Base-by-base conservation (phyloP, 2,329 filamentous ascomycete species). In the Stenocarpella maydis region DNA sequence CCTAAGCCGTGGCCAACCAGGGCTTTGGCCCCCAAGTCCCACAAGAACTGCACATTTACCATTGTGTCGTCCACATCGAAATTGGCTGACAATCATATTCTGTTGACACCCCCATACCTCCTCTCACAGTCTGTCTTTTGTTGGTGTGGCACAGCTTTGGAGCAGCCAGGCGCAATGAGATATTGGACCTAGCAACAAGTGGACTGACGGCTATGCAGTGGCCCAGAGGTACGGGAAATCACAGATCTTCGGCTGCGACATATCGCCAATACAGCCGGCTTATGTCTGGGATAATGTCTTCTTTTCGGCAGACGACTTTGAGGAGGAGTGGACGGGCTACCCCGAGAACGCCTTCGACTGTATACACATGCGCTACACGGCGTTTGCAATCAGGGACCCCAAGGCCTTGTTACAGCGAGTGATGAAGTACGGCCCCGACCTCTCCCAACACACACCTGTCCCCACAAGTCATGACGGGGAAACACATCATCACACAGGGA, bases 271-370 rank as follows among this genome's bases (percentile, higher is more conserved):
- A 49, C 85, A 87, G 63, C 84, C 85, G 0, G 82, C 82, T 58
- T 84, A 82, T 74, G 83, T 86, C 0, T 84, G 84, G 2, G 79
- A 82, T 64, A 87, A 86, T 67, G 82, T 84, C n/a, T 79, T 81
- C 28, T 86, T 86, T 71, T 80, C 84, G 28, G 82, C 86, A 47
- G 84, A 86, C 74, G 85, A 87, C 72, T 83, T 86, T 64, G 85
- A 87, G 70, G 83, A 82, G 21, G 84, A 85, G 19, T 87, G 84
- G 85, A 79, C 81, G 3, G 69, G 69, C 41, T 82, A 85, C 67
- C 76, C 79, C 7, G 80, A 82, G 5, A 77, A 82, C 70, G 77
- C 78, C 19, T 85, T 85, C 66, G 85, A 86, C 72, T 84, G 78
- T 69, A 83, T 86, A 64, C 84, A 86, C 72, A 77, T 86, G 37